Conservation (phyloP, 1,139 yeast genomes). For the Chernovozyma aurita region DNA sequence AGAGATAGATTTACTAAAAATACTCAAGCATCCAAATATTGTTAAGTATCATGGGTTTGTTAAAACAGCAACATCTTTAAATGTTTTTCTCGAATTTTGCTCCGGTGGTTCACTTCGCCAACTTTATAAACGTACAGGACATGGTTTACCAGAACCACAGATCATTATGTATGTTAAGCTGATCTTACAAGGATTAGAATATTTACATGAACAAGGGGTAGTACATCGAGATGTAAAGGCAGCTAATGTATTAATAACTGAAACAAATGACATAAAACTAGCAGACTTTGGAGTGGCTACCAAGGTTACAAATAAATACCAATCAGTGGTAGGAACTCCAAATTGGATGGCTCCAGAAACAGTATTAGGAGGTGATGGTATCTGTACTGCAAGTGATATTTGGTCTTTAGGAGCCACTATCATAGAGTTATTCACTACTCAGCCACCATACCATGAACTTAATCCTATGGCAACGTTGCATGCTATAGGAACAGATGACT, state of each 20-base stretch:
- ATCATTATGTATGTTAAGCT: slow-evolving; percentile 61
- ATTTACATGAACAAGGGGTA: slow-evolving; percentile 67
- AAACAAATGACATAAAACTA: slow-evolving; percentile 54
- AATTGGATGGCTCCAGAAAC: slow-evolving; percentile 91
- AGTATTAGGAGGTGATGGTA: slow-evolving; percentile 70
- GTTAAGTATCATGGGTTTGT: slow-evolving; percentile 90
- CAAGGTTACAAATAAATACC: slow-evolving; percentile 39
- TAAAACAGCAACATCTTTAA: slow-evolving; percentile 59
- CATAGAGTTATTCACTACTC: slow-evolving; percentile 77
- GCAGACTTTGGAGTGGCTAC: slow-evolving; percentile 84
- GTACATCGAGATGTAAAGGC: slow-evolving; percentile 80
- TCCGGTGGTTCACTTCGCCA: slow-evolving; percentile 81
- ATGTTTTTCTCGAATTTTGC: slow-evolving; percentile 73
- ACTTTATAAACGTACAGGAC: slow-evolving; percentile 53
- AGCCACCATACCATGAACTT: slow-evolving; percentile 82
- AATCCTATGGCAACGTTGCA: slow-evolving; percentile 87
- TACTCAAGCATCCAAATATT: slow-evolving; percentile 77
- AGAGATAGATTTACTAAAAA: slow-evolving; percentile 82
- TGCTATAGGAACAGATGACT: slow-evolving; percentile 84
- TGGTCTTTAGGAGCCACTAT: slow-evolving; percentile 97
- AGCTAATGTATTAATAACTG: slow-evolving; percentile 65
- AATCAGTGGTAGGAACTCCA: slow-evolving; percentile 62
- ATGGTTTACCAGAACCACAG: slow-evolving; percentile 55
- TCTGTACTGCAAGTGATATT: slow-evolving; percentile 81
- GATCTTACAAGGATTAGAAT: slow-evolving; percentile 68